Base-by-base conservation (phyloP, 1,284 basidiomycete genomes). In the Trichosporon faecale region DNA sequence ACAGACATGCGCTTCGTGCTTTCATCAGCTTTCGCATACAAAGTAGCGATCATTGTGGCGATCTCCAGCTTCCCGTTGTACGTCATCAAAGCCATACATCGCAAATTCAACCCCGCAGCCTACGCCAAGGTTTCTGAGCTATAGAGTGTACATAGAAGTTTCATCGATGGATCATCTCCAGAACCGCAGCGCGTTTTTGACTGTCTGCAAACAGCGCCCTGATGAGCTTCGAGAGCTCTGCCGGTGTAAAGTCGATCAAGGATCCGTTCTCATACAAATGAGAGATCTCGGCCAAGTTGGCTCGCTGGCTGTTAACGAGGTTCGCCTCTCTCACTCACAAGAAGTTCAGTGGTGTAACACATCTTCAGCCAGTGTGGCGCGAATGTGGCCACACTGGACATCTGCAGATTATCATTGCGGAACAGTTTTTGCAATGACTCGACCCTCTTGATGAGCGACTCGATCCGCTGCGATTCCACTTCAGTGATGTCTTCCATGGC, bases 341-440 rank as follows among this genome's bases (percentile, higher is more conserved):
- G 82, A 12, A 98, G 86, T 80, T 97, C 94, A 1, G 91, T 91
- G 1, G 96, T 86, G 82, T 97, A 98, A 23, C 91, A 93, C 82
- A 93, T 95, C 80, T 96, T 96, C 76, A 96, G 87, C 95, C 94
- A 98, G n/a, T 89, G 90, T 0, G 92, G 91, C 18, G 95, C 93
- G 74, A 92, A 91, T 2, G 78, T 76, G 0, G 83, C 81, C 2
- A 82, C 77, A 6, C 75, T 77, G 2, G 77, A 78, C 11, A 75
- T 72, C 66, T 75, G 27, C 16, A 40, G 61, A 6, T 35, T 37
- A 8, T 52, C 40, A 21, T 21, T 5, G 23, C 40, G 85, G 77
- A 98, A 98, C 8, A 95, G 80, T 1, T 88, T 88, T 77, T 97
- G 94, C 55, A 97, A 82, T 2, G 90, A 87, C 71, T 91, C 88